Evolutionary conservation across 129 eudicot species (phyloP), one percentile per base, ranked within the genome.

Genomic region (Flaveria trinervia): DNA sequence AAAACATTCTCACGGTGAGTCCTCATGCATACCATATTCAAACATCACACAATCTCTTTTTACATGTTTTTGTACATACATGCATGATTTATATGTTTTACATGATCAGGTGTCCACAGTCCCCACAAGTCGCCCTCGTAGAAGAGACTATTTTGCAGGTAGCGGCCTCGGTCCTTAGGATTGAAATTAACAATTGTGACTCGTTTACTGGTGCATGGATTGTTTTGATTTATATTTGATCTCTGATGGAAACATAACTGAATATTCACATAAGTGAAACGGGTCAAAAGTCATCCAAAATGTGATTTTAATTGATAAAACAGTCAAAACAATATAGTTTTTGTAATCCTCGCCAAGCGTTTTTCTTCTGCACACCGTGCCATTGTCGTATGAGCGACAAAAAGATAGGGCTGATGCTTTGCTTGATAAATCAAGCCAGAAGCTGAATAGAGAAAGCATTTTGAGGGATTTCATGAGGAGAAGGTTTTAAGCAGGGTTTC

Each of bases 401-500:
- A 91, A 89, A 75, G 92, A 83, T 71, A 62, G 79, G 65, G 81
- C 87, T 11, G 96, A 89, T 74, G 74, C 85, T 9, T 74, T 84
- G 18, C 5, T 20, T 56, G 96, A 87, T 83, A 88, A 84, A 72
- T 94, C 22, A 20, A 20, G 22, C 22, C 90, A 1, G 85, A 80
- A 56, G 74, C 41, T 13, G 92, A 91, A 79, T n/a, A 89, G 36
- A 87, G 87, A 85, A 89, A 87, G 77, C 97, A 91, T 18, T 89
- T 80, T 76, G 97, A 86, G 33, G 88, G 85, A 26, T 79, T 89
- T 46, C 73, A 85, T 57, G 89, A 51, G 52, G 86, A 51, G 4
- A 89, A 87, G 85, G 89, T 92, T 73, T 82, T 92, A 75, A 92
- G 90, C 79, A 89, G 82, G 83, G 86, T 92, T 52, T 95, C 22